These are phyloP conservation scores for Pleurotus eryngii DNA, from an alignment of 768 basidiomycete species.

Conservation along the genomic window DNA sequence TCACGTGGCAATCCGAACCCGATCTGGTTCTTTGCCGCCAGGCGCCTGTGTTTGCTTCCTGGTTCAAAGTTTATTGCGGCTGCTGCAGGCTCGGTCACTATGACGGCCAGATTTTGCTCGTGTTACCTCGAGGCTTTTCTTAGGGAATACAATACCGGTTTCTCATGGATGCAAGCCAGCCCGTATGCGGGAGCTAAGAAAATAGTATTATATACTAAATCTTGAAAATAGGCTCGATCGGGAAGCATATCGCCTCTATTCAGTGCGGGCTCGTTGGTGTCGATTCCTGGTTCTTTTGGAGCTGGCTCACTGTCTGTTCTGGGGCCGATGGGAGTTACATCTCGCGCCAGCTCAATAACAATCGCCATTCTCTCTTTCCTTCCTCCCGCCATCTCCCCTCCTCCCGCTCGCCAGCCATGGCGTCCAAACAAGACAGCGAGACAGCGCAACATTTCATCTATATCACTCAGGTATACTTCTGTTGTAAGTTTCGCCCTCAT, in stretches of 20 bases:
- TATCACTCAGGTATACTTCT: constrained; percentile 81
- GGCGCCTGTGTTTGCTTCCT: constrained; percentile 4
- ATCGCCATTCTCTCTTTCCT: constrained; percentile 26
- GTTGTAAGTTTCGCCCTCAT: constrained; percentile 52
- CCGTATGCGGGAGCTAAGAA: too few relatives aligned
- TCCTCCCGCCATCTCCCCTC: constrained; percentile 19
- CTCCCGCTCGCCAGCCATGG: constrained; percentile 17
- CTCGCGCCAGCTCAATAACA: constrained; percentile 24
- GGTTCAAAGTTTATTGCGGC: not conserved
- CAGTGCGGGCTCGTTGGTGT: constrained; percentile 3
- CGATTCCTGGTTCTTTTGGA: constrained; percentile 5
- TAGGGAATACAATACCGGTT: too few relatives aligned
- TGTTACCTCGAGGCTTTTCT: constrained; percentile 5
- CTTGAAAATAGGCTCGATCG: not conserved
- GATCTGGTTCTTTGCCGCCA: not conserved
- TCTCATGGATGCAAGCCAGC: too few relatives aligned
- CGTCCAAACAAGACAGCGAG: constrained; percentile 37
- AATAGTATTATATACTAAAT: too few relatives aligned
- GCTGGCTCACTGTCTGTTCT: constrained; percentile 5
- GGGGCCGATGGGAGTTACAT: constrained; percentile 15
- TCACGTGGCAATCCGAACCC: constrained; percentile 3
- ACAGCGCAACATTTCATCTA: constrained; percentile 77
- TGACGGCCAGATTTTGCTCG: not conserved
- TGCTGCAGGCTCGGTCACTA: not conserved
- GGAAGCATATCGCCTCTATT: constrained; percentile 1